Conservation (phyloP, 1,284 basidiomycete species). For the Melampsora larici-populina region DNA sequence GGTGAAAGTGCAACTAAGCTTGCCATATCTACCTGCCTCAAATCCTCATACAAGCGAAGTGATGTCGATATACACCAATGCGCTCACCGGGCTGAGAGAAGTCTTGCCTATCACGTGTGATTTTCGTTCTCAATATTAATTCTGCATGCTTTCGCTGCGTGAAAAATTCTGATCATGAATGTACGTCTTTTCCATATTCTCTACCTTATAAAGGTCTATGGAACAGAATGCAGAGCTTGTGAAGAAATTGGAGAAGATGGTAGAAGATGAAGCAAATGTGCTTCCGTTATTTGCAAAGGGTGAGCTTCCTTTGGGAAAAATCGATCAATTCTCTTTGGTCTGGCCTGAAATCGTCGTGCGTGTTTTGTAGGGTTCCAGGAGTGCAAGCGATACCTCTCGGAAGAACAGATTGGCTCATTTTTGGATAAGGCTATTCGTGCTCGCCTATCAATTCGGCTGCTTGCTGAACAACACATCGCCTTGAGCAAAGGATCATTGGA, state of each 20-base stretch:
- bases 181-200: not conserved
- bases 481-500: not conserved
- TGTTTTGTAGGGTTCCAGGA: constrained; percentile 32
- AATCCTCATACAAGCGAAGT: constrained; percentile 36
- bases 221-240: constrained; percentile 20
- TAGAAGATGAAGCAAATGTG: constrained; percentile 34
- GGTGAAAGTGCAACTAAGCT: constrained; percentile 33
- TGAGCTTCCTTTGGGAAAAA: not conserved
- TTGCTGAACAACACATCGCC: constrained; percentile 34
- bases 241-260: constrained; percentile 20
- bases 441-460: constrained; percentile 29
- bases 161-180: not conserved
- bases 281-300: constrained; percentile 37
- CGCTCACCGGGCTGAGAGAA: constrained; percentile 4
- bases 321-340: not conserved
- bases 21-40: constrained; percentile 38
- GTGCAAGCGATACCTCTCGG: constrained; percentile 28
- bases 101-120: constrained; percentile 31
- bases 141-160: not conserved
- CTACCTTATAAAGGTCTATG: not conserved
- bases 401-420: constrained; percentile 36
- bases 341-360: not conserved
- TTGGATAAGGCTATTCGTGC: constrained; percentile 30
- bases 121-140: not conserved
- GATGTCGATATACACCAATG: constrained; percentile 26